Evolutionary conservation across 108 stramenopile genomes (phyloP), one percentile per base, ranked within the genome.

Genomic region (Fistulifera pelliculosa): DNA sequence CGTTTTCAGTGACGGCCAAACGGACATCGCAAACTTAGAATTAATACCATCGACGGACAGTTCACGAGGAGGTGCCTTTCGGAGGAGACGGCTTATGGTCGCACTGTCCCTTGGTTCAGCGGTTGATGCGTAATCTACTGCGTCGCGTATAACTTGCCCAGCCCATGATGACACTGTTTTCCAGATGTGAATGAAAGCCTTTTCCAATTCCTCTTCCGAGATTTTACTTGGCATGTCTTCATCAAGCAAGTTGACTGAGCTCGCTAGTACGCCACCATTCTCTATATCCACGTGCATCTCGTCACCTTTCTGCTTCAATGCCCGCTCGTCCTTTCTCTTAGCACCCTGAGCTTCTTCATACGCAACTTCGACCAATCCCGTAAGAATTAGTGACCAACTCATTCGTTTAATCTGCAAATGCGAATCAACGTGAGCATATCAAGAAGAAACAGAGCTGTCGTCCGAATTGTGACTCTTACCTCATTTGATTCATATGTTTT

Each of bases 1-100:
- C 16, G 56, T 70, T 35, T 76, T 73, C 8, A 90, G 53, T 3
- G 80, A 68, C 27, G 73, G 72, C 84, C 83, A 84, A n/a, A 90
- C 24, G 35, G 54, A 66, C 14, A 61, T 54, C 11, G 60, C 56
- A 64, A 74, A 85, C 21, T 44, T 40, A 13, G 35, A 19, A 10
- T 13, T 8, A 8, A 43, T 22, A 15, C 5, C 35, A 16, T 35
- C 8, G 8, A 35, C 6, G 3, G 31, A 6, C 31, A 35, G 31
- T 35, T 35, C 31, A 35, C 31, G 3, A 3, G 31, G 31, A 35
- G 31, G 8, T 8, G 31, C 6, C 31, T 10, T 70, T 47, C 53
- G 43, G 31, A 11, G 41, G 11, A 39, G 58, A 60, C 40, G 56
- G 52, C 19, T 41, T 39, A 58, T 51, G 61, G 26, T 52, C 64